phyloP scores from a whole-genome alignment of 192 early-diverging fungal species.

The Dispira parvispora region DNA sequence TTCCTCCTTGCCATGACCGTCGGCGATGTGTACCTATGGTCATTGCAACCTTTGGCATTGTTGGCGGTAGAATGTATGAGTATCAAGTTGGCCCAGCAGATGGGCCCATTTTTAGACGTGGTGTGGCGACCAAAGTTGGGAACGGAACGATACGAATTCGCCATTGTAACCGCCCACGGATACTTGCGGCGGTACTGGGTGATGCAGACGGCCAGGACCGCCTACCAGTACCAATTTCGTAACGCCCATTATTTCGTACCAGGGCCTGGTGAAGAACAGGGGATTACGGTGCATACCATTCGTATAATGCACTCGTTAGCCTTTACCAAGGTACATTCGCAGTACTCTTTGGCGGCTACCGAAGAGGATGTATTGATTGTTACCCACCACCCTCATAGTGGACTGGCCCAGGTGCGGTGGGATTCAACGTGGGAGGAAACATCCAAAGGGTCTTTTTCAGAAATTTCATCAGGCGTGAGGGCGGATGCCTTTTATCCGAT shows the following conservation, averaged over 20 bases:
- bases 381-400: no score
- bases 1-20: constrained; percentile 18
- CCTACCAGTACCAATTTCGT: constrained; percentile 23
- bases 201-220: constrained; percentile 12
- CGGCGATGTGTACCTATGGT: constrained; percentile 24
- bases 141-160: constrained; percentile 13
- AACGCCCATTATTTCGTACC: constrained; percentile 24
- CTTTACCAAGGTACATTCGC: background rate
- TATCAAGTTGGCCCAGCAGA: constrained; percentile 20
- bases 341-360: background rate
- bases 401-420: no score
- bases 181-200: constrained; percentile 22
- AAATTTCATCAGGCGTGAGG: no score
- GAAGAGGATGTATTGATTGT: background rate
- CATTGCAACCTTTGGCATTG: constrained; percentile 20
- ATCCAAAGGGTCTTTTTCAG: no score
- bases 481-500: background rate
- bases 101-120: constrained; percentile 14
- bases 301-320: constrained; percentile 21
- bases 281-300: constrained; percentile 13
- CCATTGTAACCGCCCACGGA: constrained; percentile 17
- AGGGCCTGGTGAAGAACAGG: constrained; percentile 24
- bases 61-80: constrained; percentile 23
- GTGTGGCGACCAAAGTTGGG: background rate
- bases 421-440: no score